Conservation (phyloP, 2,329 filamentous ascomycete species). For the Curvularia spicifera region DNA sequence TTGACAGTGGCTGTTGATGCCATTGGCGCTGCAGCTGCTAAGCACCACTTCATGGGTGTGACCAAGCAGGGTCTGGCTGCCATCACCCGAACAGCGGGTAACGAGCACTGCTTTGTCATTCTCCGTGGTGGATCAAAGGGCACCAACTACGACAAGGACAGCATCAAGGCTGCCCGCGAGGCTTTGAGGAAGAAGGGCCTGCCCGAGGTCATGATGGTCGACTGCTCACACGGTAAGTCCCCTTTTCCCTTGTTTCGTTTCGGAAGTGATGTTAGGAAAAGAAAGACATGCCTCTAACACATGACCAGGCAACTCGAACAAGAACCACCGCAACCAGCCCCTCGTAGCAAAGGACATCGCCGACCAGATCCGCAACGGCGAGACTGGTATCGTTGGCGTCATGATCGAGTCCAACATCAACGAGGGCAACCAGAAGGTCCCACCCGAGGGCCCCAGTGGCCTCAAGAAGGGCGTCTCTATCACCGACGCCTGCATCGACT, state of each 20-base stretch:
- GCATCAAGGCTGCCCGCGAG: conserved; percentile 78
- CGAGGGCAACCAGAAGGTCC: conserved; percentile 80
- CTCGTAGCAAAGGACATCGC: conserved; percentile 82
- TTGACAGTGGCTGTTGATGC: conserved; percentile 92
- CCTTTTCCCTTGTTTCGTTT: neutral
- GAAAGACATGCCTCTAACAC: neutral
- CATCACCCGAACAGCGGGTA: conserved; percentile 90
- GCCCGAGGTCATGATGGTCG: conserved; percentile 92
- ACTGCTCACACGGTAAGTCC: conserved; percentile 90
- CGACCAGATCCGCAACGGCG: conserved; percentile 85
- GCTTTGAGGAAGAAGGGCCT: conserved; percentile 81
- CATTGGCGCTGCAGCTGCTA: conserved; percentile 79
- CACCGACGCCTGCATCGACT: conserved; percentile 94
- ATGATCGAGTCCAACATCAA: conserved; percentile 99
- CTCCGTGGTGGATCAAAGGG: conserved; percentile 89
- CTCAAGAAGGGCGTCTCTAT: conserved; percentile 92
- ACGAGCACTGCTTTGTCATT: conserved; percentile 97
- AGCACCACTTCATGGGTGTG: conserved; percentile 97
- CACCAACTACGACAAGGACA: conserved; percentile 91
- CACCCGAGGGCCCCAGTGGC: conserved; percentile 75
- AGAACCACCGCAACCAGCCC: conserved; percentile 97
- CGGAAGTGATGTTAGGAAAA: neutral
- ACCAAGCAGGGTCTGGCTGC: conserved; percentile 97
- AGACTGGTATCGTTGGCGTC: conserved; percentile 88
- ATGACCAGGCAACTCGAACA: conserved; percentile 83